These are phyloP conservation scores for Penicillium ochrochloron DNA, from an alignment of 495 filamentous ascomycete species.

Conservation along the genomic window DNA sequence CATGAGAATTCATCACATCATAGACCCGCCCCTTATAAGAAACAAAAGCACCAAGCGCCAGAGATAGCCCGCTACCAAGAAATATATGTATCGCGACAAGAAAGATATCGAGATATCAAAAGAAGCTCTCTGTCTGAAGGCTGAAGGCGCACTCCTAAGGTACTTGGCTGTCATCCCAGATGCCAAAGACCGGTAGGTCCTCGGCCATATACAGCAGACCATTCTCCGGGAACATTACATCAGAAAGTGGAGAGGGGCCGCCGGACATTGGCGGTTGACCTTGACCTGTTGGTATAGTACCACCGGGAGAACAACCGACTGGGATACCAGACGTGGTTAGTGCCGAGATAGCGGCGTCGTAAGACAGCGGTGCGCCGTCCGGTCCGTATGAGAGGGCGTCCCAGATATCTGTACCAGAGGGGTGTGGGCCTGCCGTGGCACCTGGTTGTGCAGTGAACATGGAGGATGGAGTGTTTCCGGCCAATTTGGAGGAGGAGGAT, in stretches of 20 bases:
- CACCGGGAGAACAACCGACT: conserved; percentile 46
- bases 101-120: conserved; percentile 7
- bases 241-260: conserved; percentile 45
- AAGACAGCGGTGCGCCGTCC: conserved; percentile 33
- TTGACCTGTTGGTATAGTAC: conserved; percentile 36
- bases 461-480: conserved; percentile 18
- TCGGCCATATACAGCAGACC: conserved; percentile 49
- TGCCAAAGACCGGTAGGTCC: conserved; percentile 44
- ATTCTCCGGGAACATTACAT: conserved; percentile 47
- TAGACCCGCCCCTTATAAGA: neutral
- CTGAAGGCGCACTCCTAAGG: neutral
- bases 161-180: conserved; percentile 41
- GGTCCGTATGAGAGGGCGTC: conserved; percentile 38
- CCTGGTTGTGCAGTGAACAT: conserved; percentile 22
- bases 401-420: conserved; percentile 37
- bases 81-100: neutral
- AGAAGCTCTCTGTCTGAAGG: neutral
- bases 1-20: conserved; percentile 5
- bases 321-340: conserved; percentile 53
- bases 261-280: conserved; percentile 21
- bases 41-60: neutral
- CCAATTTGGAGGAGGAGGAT: conserved; percentile 33
- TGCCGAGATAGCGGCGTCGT: conserved; percentile 53
- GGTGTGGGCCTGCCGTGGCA: conserved; percentile 16
- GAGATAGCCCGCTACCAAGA: conserved; percentile 9